Evolutionary conservation across 768 basidiomycete species (phyloP).

Genomic region (Lactarius vividus): DNA sequence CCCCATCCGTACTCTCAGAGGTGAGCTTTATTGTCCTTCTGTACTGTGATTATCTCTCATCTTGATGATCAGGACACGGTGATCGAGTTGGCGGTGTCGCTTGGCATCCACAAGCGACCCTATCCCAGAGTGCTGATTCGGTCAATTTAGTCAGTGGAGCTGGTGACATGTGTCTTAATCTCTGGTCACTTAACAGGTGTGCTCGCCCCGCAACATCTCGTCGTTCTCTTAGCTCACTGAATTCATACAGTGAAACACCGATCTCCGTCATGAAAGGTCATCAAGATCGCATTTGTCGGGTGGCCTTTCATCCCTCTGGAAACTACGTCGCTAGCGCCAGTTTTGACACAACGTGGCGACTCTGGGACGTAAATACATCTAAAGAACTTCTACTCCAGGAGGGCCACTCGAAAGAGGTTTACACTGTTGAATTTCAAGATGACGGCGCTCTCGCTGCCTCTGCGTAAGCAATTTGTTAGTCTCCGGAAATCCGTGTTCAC

Average conservation of each 20-base stretch:
- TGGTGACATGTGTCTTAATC: slow-evolving; percentile 77
- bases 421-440: slow-evolving; percentile 91
- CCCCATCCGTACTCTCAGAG: slow-evolving; percentile 69
- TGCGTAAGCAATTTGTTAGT: slow-evolving; percentile 54
- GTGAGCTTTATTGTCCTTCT: slow-evolving; percentile 39
- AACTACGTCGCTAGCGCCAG: slow-evolving; percentile 91
- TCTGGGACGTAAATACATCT: slow-evolving; percentile 88
- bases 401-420: slow-evolving; percentile 97
- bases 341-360: slow-evolving; percentile 95
- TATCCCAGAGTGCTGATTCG: slow-evolving; percentile 56
- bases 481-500: not conserved
- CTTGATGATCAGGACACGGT: slow-evolving; percentile 58
- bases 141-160: slow-evolving; percentile 92
- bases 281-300: slow-evolving; percentile 84
- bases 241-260: slow-evolving; percentile 66
- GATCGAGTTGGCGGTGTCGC: slow-evolving; percentile 95
- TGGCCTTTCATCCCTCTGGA: slow-evolving; percentile 96
- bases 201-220: slow-evolving; percentile 21
- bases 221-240: slow-evolving; percentile 1
- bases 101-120: slow-evolving; percentile 94
- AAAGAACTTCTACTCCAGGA: slow-evolving; percentile 89
- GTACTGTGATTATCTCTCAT: slow-evolving; percentile 16
- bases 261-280: slow-evolving; percentile 88
- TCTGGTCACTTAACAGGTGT: slow-evolving; percentile 88
- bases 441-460: slow-evolving; percentile 93